Conservation (phyloP, 257 asterid species). For the Primulina huaijiensis region DNA sequence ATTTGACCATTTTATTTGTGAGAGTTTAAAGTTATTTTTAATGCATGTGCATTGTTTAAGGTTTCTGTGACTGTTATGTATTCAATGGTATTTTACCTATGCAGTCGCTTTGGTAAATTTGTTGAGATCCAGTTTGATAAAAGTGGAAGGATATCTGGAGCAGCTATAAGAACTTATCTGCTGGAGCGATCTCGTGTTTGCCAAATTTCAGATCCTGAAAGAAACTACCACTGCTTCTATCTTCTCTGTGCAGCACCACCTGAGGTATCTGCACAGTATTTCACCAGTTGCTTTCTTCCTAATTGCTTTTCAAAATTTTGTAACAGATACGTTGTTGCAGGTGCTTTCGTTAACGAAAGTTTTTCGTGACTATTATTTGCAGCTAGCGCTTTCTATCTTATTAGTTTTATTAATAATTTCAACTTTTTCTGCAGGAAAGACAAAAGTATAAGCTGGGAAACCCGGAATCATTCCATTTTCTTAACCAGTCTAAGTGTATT, state of each 20-base stretch:
- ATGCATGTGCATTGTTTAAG: slow-evolving; percentile 9
- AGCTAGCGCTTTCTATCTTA: slow-evolving; percentile 13
- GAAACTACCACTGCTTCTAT: slow-evolving; percentile 98
- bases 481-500: slow-evolving; percentile 83
- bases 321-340: slow-evolving; percentile 10
- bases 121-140: slow-evolving; percentile 97
- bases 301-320: slow-evolving; percentile 16
- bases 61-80: slow-evolving; percentile 6
- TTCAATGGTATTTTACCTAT: slow-evolving; percentile 25
- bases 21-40: slow-evolving; percentile 1
- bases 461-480: slow-evolving; percentile 79
- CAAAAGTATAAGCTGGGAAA: slow-evolving; percentile 72
- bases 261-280: slow-evolving; percentile 47
- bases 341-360: slow-evolving; percentile 10
- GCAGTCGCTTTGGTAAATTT: slow-evolving; percentile 98
- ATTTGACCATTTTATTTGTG: slow-evolving; percentile 10
- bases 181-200: slow-evolving; percentile 99
- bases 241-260: slow-evolving; percentile 95
- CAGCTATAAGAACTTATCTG: slow-evolving; percentile 93
- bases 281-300: slow-evolving; percentile 4
- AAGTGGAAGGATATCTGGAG: slow-evolving; percentile 97
- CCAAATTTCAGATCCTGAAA: slow-evolving; percentile 91
- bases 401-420: slow-evolving; percentile 24
- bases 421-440: slow-evolving; percentile 55
- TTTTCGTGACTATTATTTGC: slow-evolving; percentile 10